A percentile compares a stretch with the other conserved stretches of the same genome.
These are phyloP conservation scores for Lactarius tabidus DNA, from an alignment of 768 basidiomycete genomes.

Conservation along the genomic window DNA sequence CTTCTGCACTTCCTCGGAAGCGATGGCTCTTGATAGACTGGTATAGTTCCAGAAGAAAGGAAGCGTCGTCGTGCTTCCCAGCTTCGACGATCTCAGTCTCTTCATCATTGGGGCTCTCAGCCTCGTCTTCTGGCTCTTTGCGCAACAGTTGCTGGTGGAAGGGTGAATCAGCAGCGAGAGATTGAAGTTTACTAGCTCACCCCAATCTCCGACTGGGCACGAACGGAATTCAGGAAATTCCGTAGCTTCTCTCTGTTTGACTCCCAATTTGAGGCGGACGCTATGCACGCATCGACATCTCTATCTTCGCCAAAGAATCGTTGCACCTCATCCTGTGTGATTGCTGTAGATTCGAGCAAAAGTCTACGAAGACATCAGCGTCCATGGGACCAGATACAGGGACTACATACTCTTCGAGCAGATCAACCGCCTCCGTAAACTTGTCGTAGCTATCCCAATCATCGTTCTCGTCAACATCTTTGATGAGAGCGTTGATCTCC, in stretches of 20 bases:
- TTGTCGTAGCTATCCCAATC: conserved; percentile 24
- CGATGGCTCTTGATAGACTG: conserved; percentile 17
- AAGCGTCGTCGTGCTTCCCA: conserved; percentile 20
- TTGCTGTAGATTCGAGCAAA: conserved; percentile 9
- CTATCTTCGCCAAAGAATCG: conserved; percentile 10
- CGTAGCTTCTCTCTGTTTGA: conserved; percentile 8
- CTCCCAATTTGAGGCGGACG: conserved; percentile 13
- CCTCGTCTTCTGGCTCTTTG: conserved; percentile 11
- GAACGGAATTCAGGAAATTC: background rate
- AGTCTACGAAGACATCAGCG: conserved; percentile 8
- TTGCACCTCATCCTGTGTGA: conserved; percentile 14
- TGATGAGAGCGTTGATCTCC: conserved; percentile 17
- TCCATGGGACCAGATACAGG: background rate
- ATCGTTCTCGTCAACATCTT: conserved; percentile 18
- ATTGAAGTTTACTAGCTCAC: background rate
- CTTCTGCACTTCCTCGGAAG: conserved; percentile 14
- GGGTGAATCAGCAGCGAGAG: background rate
- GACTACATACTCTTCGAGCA: conserved; percentile 15
- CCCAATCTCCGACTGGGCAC: conserved; percentile 1
- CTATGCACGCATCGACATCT: conserved; percentile 17
- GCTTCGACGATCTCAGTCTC: conserved; percentile 12
- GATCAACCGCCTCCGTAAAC: conserved; percentile 19
- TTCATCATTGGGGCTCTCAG: conserved; percentile 12
- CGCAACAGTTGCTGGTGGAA: conserved; percentile 8
- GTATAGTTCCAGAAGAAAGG: conserved; percentile 18